A percentile compares a stretch with the other conserved stretches of the same genome.
These are phyloP conservation scores for Pleurotus ostreatus DNA, from an alignment of 768 basidiomycete genomes.

Conservation along the genomic window DNA sequence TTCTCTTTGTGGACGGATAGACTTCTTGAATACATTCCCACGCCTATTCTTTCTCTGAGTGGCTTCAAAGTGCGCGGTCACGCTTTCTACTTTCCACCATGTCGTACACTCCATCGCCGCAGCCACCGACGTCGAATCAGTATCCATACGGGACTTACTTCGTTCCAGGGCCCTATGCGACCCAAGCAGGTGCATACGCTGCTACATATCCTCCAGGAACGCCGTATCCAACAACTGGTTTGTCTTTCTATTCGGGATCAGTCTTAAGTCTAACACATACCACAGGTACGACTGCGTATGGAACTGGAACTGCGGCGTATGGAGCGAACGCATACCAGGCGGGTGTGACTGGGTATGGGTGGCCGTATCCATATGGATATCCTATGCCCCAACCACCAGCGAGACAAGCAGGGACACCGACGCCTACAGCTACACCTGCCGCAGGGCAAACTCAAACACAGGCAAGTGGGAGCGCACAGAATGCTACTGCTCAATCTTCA, in stretches of 20 bases:
- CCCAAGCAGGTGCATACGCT: constrained; percentile 12
- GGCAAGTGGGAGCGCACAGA: constrained; percentile 13
- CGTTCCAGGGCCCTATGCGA: background rate
- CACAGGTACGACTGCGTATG: too few relatives aligned
- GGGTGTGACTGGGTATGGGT: constrained; percentile 67
- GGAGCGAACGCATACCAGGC: constrained; percentile 39
- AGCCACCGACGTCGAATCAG: constrained; percentile 4
- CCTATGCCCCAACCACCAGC: constrained; percentile 32
- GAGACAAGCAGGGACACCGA: background rate
- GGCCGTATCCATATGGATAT: constrained; percentile 70
- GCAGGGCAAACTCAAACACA: constrained; percentile 17
- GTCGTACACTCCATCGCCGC: constrained; percentile 1
- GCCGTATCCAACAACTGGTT: constrained; percentile 9
- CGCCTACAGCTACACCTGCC: background rate
- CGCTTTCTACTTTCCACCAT: background rate
- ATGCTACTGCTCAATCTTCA: background rate
- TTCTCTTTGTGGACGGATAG: too few relatives aligned
- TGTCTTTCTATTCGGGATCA: too few relatives aligned
- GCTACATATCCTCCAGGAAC: constrained; percentile 10
- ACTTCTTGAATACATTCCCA: too few relatives aligned
- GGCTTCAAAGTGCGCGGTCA: too few relatives aligned
- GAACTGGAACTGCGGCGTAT: too few relatives aligned
- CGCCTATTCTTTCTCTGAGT: too few relatives aligned
- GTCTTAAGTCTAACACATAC: too few relatives aligned
- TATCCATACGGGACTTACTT: constrained; percentile 5